phyloP scores from a whole-genome alignment of 2,329 filamentous ascomycete species.

The Pseudogymnoascus sp. region DNA sequence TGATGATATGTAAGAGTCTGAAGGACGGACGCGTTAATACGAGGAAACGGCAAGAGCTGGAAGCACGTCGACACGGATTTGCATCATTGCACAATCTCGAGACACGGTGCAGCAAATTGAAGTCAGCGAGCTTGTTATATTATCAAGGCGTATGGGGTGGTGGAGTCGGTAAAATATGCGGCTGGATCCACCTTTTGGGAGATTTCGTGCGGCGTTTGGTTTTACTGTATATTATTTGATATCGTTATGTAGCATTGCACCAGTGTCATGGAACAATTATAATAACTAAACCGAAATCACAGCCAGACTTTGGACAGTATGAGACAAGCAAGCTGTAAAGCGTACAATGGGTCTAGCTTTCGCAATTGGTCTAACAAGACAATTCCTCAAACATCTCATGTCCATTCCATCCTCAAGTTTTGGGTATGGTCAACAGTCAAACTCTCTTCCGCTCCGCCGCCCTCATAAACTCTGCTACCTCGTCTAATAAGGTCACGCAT shows the following conservation, averaged over 20 bases:
- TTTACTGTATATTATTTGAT: neutral
- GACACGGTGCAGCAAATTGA: neutral
- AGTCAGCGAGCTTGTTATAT: neutral
- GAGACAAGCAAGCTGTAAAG: neutral
- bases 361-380: neutral
- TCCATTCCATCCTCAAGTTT: neutral
- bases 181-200: neutral
- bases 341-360: neutral
- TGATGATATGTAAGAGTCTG: constrained; percentile 7
- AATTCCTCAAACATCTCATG: neutral
- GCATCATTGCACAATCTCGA: neutral
- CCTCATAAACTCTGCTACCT: constrained; percentile 52
- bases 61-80: neutral
- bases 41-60: neutral
- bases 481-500: constrained; percentile 83
- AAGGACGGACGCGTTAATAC: neutral
- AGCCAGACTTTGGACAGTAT: neutral
- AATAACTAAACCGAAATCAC: neutral
- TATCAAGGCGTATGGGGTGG: neutral
- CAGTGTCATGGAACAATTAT: neutral
- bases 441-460: constrained; percentile 5
- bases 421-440: neutral
- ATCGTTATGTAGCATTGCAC: neutral
- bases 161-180: neutral
- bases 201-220: neutral